Base-by-base conservation (phyloP, 139 green algal species). In the Dunaliella sp. region DNA sequence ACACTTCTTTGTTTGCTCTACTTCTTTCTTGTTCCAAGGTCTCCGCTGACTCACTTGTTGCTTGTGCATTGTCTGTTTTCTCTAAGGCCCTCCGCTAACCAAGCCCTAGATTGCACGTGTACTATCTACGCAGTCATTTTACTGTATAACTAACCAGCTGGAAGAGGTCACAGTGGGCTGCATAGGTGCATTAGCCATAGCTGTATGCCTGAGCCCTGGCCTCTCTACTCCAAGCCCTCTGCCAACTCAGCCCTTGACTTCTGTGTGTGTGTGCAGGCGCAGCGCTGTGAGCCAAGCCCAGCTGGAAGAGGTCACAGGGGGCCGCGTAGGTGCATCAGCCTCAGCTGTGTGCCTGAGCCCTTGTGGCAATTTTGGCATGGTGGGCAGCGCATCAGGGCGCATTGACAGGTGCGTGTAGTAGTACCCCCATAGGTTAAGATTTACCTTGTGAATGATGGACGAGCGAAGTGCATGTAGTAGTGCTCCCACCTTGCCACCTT, bases 301-400 rank as follows among this genome's bases (percentile, higher is more conserved):
- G 48, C 48, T 65, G 48, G 88, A 82, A 32, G 31, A 21, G 21
- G 74, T 83, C 38, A 83, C 85, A 35, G 38, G 38, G 1, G 80
- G 80, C 28, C 38, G 24, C 28, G 1, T 84, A 2, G 38, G 38
- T 1, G 88, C 89, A 22, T 86, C 93, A 2, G 94, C 94, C 7
- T 96, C 91, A 1, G 81, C 93, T 3, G 95, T 98, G 30, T 90
- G 88, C 0, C 85, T 98, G 38, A 96, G 89, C 88, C 85, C 85
- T 78, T 99, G 97, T 90, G 97, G 97, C 77, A 99, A 99, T 92
- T 99, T 98, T 91, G 98, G 91, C 0, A 65, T 99, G 30, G 94
- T 99, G 31, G 97, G 97, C 30, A 93, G 73, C 26, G 77, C 57
- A 1, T 59, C 32, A 0, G 97, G 97, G 0, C 92, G 91, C 1